Conservation (phyloP, 352 stramenopile species). For the Phytophthora chlamydospora region DNA sequence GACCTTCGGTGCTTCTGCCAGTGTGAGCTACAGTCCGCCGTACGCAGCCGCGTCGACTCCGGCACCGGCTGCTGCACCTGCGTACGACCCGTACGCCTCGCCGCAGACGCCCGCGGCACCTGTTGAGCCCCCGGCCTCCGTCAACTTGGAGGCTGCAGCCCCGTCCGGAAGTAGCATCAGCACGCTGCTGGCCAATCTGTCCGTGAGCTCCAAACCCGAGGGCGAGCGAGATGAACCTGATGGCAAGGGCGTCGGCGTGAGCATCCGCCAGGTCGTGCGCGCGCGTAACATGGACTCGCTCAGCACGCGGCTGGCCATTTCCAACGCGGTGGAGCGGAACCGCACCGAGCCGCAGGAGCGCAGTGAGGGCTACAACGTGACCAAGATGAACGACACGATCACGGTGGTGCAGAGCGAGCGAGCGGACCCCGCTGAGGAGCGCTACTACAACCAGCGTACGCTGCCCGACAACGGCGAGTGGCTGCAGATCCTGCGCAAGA, state of each 20-base stretch:
- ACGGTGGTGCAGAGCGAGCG: constrained; percentile 76
- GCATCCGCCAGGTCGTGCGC: constrained; percentile 55
- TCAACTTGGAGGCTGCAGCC: constrained; percentile 48
- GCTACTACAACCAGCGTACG: constrained; percentile 70
- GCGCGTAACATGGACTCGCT: constrained; percentile 82
- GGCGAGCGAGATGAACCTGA: constrained; percentile 67
- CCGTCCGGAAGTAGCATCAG: constrained; percentile 58
- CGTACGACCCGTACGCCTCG: constrained; percentile 42
- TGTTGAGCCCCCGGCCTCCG: constrained; percentile 46
- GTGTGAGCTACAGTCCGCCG: constrained; percentile 35
- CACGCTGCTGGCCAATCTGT: constrained; percentile 67
- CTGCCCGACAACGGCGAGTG: constrained; percentile 76
- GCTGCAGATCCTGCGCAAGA: constrained; percentile 74
- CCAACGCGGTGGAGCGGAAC: constrained; percentile 71
- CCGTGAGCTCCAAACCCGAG: constrained; percentile 46
- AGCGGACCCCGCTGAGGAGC: constrained; percentile 59
- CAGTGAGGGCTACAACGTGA: constrained; percentile 78
- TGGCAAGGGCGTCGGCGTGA: constrained; percentile 63
- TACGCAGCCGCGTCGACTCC: constrained; percentile 26
- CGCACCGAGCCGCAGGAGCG: constrained; percentile 53
- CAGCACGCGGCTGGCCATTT: constrained; percentile 74
- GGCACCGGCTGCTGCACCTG: constrained; percentile 24
- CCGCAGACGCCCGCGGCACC: constrained; percentile 34
- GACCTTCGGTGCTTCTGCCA: constrained; percentile 34
- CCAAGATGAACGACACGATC: constrained; percentile 70